Percentiles rank a stretch among this genome's conserved stretches.
Evolutionary conservation across 306 rosid genomes (phyloP).

Genomic region (Quercus suber): DNA sequence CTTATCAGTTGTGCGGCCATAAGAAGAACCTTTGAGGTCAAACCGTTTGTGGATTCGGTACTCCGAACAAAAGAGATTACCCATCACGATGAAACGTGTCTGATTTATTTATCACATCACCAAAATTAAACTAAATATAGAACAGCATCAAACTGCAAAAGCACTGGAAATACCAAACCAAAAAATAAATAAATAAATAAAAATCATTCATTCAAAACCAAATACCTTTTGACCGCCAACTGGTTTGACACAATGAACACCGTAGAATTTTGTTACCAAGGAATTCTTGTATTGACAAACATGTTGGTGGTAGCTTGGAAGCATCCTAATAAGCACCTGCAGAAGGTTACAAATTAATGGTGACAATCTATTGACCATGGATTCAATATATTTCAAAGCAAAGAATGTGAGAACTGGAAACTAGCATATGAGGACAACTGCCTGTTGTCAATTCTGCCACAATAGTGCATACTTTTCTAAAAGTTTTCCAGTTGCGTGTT

Average conservation of each 20-base stretch:
- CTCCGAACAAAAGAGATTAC: conserved; percentile 52
- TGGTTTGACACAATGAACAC: conserved; percentile 58
- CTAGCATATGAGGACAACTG: neutral
- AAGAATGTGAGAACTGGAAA: neutral
- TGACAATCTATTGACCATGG: neutral
- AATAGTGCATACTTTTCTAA: neutral
- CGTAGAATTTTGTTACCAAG: conserved; percentile 47
- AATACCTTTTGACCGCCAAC: conserved; percentile 51
- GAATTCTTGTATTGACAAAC: conserved; percentile 50
- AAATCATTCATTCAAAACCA: neutral
- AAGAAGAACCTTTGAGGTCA: conserved; percentile 58
- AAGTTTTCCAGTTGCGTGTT: neutral
- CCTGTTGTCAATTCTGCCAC: neutral
- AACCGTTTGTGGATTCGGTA: conserved; percentile 51
- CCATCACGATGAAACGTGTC: conserved; percentile 56
- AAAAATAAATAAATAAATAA: neutral
- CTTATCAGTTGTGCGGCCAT: conserved; percentile 48
- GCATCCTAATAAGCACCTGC: conserved; percentile 62
- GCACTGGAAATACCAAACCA: neutral
- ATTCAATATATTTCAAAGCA: neutral
- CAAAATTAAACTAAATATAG: neutral
- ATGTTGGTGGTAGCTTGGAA: conserved; percentile 46
- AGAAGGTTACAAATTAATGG: conserved; percentile 24
- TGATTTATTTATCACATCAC: conserved; percentile 23
- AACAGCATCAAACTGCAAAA: neutral